These are phyloP conservation scores for Benincasa hispida DNA, from an alignment of 306 rosid genomes.

Conservation along the genomic window DNA sequence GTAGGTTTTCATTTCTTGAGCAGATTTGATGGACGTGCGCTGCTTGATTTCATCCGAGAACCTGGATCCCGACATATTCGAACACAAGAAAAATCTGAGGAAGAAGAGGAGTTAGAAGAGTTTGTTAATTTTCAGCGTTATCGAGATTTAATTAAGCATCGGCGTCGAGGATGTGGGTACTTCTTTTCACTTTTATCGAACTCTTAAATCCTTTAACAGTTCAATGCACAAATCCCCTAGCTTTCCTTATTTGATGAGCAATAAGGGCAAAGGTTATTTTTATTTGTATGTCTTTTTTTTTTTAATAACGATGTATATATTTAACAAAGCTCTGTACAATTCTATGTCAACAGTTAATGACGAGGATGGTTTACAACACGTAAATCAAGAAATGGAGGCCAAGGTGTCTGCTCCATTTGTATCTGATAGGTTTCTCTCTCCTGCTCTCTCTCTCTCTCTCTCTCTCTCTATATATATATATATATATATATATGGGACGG, in stretches of 20 bases:
- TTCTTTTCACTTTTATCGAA: conserved; percentile 38
- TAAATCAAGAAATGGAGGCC: conserved; percentile 86
- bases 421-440: conserved; percentile 42
- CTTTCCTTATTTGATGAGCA: conserved; percentile 15
- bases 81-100: conserved; percentile 72
- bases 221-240: conserved; percentile 10
- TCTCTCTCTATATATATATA: too few species aligned
- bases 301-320: background rate
- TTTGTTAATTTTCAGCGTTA: conserved; percentile 99
- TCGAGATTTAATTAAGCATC: conserved; percentile 99
- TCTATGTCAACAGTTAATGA: conserved; percentile 59
- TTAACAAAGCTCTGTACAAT: conserved; percentile 1
- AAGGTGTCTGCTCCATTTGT: conserved; percentile 60
- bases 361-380: conserved; percentile 90
- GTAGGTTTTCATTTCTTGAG: background rate
- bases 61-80: conserved; percentile 40
- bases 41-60: conserved; percentile 91
- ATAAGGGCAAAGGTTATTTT: conserved; percentile 6
- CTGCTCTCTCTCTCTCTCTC: background rate
- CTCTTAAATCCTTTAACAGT: conserved; percentile 28
- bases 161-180: conserved; percentile 99
- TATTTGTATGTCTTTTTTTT: background rate
- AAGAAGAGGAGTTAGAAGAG: conserved; percentile 98
- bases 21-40: conserved; percentile 98
- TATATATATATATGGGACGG: background rate